These are phyloP conservation scores for Vanrija sp. DNA, from an alignment of 1,284 basidiomycete genomes.

Conservation along the genomic window DNA sequence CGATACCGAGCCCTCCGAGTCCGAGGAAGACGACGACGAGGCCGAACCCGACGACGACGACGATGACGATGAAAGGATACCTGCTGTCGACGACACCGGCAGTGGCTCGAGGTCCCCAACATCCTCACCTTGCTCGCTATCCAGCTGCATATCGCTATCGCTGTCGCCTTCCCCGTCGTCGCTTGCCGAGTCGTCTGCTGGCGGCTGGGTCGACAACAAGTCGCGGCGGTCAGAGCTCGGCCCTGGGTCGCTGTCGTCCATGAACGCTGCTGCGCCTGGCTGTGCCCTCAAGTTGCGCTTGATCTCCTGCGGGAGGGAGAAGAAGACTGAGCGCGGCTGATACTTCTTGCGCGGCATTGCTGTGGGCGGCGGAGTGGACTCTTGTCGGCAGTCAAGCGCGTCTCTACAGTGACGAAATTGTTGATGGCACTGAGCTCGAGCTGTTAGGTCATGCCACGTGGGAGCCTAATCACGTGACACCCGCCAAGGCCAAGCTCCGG, in stretches of 20 bases:
- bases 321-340: conserved; percentile 31
- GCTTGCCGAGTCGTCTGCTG: conserved; percentile 1
- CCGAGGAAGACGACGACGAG: too few species aligned
- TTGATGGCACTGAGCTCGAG: not conserved
- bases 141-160: conserved; percentile 4
- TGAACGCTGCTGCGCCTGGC: conserved; percentile 5
- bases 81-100: not conserved
- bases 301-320: conserved; percentile 36
- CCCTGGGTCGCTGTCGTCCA: not conserved
- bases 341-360: not conserved
- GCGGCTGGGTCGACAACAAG: conserved; percentile 22
- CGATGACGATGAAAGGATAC: too few species aligned
- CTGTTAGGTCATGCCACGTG: too few species aligned
- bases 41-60: too few species aligned
- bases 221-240: not conserved
- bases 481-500: too few species aligned
- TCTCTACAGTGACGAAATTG: not conserved
- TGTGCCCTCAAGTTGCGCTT: conserved; percentile 31
- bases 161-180: not conserved
- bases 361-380: not conserved
- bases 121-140: not conserved
- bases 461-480: too few species aligned
- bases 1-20: too few species aligned
- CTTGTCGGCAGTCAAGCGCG: too few species aligned
- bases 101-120: not conserved